These are phyloP conservation scores for Phalaenopsis hybrid DNA, from an alignment of 116 monocot genomes.

Conservation along the genomic window DNA sequence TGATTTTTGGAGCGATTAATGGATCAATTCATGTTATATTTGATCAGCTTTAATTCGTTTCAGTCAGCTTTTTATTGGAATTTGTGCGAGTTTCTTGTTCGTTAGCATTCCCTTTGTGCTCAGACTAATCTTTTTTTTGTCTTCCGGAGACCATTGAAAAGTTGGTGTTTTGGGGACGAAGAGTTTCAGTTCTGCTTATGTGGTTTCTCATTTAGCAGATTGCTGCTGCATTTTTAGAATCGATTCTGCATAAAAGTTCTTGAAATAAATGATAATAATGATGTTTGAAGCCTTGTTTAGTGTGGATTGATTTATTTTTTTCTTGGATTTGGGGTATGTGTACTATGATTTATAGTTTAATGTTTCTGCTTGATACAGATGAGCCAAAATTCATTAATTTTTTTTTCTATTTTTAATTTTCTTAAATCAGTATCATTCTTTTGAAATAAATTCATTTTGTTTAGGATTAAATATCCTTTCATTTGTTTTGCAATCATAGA, in stretches of 20 bases:
- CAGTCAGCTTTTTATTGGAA: neutral
- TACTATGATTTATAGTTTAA: neutral
- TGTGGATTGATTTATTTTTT: neutral
- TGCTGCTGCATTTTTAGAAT: neutral
- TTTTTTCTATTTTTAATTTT: neutral
- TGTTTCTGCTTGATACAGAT: neutral
- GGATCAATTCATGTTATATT: neutral
- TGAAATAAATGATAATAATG: neutral
- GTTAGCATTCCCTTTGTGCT: neutral
- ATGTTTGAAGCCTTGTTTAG: neutral
- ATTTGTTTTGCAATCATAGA: neutral
- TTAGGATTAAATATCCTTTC: neutral
- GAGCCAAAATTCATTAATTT: neutral
- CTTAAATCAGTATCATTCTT: neutral
- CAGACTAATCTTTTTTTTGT: neutral
- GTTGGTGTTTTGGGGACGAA: neutral
- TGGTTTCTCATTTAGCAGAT: neutral
- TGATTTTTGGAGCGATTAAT: neutral
- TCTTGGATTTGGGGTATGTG: neutral
- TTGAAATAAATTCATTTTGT: neutral
- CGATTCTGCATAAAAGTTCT: neutral
- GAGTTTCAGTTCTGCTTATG: neutral
- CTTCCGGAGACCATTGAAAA: neutral
- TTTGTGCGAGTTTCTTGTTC: neutral
- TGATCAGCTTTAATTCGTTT: slow-evolving; percentile 5